Percentiles rank a stretch among this genome's conserved stretches.
These are phyloP conservation scores for Moricandia moricandioides DNA, from an alignment of 345 rosid genomes.

Conservation along the genomic window DNA sequence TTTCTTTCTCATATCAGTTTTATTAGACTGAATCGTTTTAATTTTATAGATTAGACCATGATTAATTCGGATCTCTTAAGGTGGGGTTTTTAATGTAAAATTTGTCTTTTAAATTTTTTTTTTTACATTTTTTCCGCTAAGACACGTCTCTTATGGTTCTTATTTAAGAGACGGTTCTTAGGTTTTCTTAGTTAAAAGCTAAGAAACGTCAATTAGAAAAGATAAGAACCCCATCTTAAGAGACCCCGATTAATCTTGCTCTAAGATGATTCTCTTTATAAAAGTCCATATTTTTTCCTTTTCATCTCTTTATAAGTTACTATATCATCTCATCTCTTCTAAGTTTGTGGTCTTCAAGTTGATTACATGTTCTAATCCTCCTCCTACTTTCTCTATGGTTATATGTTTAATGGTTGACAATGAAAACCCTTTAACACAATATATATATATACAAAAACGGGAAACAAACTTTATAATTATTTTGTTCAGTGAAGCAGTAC, in stretches of 20 bases:
- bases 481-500: background rate
- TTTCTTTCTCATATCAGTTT: background rate
- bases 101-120: too few relatives aligned
- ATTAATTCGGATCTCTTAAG: too few relatives aligned
- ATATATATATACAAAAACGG: background rate
- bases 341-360: background rate
- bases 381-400: background rate
- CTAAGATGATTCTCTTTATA: background rate
- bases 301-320: background rate
- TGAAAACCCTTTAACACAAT: background rate
- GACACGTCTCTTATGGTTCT: too few relatives aligned
- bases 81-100: too few relatives aligned
- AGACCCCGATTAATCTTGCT: too few relatives aligned
- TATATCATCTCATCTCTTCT: background rate
- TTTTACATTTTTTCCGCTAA: too few relatives aligned
- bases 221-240: too few relatives aligned
- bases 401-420: background rate
- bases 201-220: too few relatives aligned
- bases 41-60: background rate
- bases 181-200: too few relatives aligned
- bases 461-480: background rate
- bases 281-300: background rate
- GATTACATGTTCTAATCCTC: background rate
- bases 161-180: too few relatives aligned
- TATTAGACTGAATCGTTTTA: background rate